Evolutionary conservation across 768 basidiomycete genomes (phyloP).

Genomic region (Botryobasidium botryosum): DNA sequence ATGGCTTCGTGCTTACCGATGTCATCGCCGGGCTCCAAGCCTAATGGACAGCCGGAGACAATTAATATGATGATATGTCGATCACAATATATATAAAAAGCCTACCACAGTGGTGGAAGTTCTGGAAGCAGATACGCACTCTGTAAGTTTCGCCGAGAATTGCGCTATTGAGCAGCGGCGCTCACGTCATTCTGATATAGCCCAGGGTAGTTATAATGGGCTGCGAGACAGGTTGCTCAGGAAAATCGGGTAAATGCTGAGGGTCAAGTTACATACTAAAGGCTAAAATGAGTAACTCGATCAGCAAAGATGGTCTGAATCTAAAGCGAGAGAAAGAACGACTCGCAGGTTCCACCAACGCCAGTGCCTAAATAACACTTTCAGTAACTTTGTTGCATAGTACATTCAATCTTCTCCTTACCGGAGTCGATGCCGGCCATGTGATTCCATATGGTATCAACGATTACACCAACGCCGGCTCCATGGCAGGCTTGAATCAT

Average conservation of each 20-base stretch:
- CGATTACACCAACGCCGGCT: conserved; percentile 41
- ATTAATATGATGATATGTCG: not conserved
- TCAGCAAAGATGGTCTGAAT: too few relatives aligned
- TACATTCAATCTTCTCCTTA: too few relatives aligned
- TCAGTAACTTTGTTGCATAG: too few relatives aligned
- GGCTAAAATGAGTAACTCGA: too few relatives aligned
- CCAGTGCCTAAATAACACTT: conserved; percentile 14
- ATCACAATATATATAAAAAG: not conserved
- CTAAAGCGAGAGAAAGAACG: not conserved
- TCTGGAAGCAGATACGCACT: conserved; percentile 17
- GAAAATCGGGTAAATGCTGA: too few relatives aligned
- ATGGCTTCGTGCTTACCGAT: too few relatives aligned
- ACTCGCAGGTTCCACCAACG: conserved; percentile 12
- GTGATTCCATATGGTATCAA: conserved; percentile 46
- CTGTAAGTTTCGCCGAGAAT: conserved; percentile 1
- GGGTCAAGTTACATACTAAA: too few relatives aligned
- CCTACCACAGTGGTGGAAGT: conserved; percentile 48
- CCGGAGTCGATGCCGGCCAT: conserved; percentile 23
- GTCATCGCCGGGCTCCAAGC: too few relatives aligned
- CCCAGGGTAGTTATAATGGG: conserved; percentile 17
- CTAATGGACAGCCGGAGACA: too few relatives aligned
- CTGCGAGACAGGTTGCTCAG: not conserved
- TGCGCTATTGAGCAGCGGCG: conserved; percentile 11
- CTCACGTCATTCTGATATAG: conserved; percentile 5
- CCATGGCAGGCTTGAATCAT: conserved; percentile 35